These are phyloP conservation scores for Talaromyces adpressus DNA, from an alignment of 495 filamentous ascomycete genomes.

Conservation along the genomic window DNA sequence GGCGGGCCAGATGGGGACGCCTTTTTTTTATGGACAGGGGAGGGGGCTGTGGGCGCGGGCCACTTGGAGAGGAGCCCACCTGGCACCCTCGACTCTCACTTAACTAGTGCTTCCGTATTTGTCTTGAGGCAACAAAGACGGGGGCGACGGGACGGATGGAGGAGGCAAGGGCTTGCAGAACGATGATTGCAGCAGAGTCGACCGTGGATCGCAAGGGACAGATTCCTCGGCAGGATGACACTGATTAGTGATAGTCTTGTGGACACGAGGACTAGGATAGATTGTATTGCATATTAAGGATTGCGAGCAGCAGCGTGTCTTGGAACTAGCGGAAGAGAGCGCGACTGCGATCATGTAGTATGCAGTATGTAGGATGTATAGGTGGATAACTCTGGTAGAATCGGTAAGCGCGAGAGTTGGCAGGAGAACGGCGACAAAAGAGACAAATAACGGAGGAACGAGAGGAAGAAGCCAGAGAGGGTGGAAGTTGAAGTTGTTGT, in stretches of 20 bases:
- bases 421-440: background rate
- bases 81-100: background rate
- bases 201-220: constrained; percentile 9
- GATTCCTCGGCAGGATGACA: constrained; percentile 3
- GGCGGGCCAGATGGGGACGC: background rate
- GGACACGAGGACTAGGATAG: background rate
- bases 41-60: constrained; percentile 1
- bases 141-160: background rate
- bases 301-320: background rate
- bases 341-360: background rate
- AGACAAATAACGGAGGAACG: background rate
- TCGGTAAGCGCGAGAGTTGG: background rate
- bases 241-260: constrained; percentile 13
- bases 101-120: background rate
- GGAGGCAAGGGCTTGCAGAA: constrained; percentile 5
- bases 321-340: background rate
- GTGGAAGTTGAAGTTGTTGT: background rate
- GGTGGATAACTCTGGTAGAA: background rate
- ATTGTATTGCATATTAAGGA: background rate
- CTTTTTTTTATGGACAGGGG: background rate
- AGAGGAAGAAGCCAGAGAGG: background rate
- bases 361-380: background rate
- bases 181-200: constrained; percentile 6
- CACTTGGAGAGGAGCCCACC: constrained; percentile 4
- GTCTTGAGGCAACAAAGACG: constrained; percentile 10